Conservation (phyloP, 805 yeast genomes). For the Candida corydali region DNA sequence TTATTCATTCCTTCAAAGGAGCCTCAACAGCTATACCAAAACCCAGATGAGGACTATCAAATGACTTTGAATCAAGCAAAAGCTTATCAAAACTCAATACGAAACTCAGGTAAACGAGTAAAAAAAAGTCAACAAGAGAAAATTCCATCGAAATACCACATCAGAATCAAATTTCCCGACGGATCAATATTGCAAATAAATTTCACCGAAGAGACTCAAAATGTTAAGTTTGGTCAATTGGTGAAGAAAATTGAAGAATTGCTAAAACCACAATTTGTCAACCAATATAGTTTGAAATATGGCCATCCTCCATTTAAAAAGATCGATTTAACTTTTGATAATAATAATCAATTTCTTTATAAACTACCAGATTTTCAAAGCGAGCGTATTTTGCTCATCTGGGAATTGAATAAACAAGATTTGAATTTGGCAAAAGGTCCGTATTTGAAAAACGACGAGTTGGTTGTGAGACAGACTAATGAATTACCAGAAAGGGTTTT, state of each 20-base stretch:
- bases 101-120: conserved; percentile 17
- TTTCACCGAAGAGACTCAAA: conserved; percentile 19
- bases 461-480: conserved; percentile 17
- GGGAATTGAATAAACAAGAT: conserved; percentile 22
- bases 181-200: conserved; percentile 30
- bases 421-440: conserved; percentile 19
- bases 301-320: conserved; percentile 38
- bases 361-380: conserved; percentile 27
- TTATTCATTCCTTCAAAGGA: conserved; percentile 16
- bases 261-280: conserved; percentile 22
- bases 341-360: conserved; percentile 21
- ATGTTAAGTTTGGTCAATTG: conserved; percentile 31
- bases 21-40: conserved; percentile 22
- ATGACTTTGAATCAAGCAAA: conserved; percentile 36
- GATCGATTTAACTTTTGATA: conserved; percentile 22
- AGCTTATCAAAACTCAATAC: conserved; percentile 30
- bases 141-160: conserved; percentile 23
- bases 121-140: conserved; percentile 6
- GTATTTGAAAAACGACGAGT: conserved; percentile 17
- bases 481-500: conserved; percentile 35
- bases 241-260: conserved; percentile 32
- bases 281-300: conserved; percentile 27
- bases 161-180: conserved; percentile 39
- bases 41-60: conserved; percentile 40
- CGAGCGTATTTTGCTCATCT: conserved; percentile 31